Conservation (phyloP, 2,329 filamentous ascomycete species). For the Alternaria dauci region DNA sequence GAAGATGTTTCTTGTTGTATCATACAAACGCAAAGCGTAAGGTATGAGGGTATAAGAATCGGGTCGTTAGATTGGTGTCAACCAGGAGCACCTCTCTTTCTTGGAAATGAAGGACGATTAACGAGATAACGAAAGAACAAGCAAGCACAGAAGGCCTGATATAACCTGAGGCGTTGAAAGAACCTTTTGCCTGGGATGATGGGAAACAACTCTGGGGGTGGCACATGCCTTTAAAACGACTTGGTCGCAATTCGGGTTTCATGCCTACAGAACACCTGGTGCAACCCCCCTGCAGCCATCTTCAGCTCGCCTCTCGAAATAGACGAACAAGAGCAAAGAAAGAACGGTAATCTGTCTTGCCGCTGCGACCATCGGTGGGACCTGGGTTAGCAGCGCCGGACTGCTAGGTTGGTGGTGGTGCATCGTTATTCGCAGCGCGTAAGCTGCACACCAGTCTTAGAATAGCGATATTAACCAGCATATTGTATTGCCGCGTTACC, state of each 20-base stretch:
- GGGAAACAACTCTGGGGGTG: constrained; percentile 29
- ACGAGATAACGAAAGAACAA: constrained; percentile 26
- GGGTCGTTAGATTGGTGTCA: constrained; percentile 25
- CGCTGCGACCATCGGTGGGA: constrained; percentile 25
- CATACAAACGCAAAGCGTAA: not conserved
- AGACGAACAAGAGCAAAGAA: constrained; percentile 18
- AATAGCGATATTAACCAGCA: constrained; percentile 30
- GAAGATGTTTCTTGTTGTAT: constrained; percentile 3
- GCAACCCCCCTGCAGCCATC: constrained; percentile 16
- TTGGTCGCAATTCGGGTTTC: constrained; percentile 44
- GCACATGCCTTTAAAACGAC: constrained; percentile 47
- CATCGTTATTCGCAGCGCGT: constrained; percentile 38
- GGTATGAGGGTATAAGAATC: constrained; percentile 8
- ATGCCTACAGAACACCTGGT: constrained; percentile 23
- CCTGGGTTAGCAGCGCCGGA: constrained; percentile 10
- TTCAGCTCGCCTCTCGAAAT: constrained; percentile 14
- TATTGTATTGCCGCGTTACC: constrained; percentile 14
- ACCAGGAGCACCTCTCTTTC: constrained; percentile 42
- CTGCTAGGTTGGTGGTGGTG: constrained; percentile 15
- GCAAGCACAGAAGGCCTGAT: constrained; percentile 19
- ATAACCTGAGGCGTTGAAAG: constrained; percentile 22
- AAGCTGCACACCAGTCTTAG: constrained; percentile 26
- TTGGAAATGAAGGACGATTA: constrained; percentile 33
- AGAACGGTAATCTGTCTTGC: constrained; percentile 32
- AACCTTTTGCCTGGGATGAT: constrained; percentile 26